Base-by-base conservation (phyloP, 2,329 filamentous ascomycete genomes). In the Chrysoporthe deuterocubensis region DNA sequence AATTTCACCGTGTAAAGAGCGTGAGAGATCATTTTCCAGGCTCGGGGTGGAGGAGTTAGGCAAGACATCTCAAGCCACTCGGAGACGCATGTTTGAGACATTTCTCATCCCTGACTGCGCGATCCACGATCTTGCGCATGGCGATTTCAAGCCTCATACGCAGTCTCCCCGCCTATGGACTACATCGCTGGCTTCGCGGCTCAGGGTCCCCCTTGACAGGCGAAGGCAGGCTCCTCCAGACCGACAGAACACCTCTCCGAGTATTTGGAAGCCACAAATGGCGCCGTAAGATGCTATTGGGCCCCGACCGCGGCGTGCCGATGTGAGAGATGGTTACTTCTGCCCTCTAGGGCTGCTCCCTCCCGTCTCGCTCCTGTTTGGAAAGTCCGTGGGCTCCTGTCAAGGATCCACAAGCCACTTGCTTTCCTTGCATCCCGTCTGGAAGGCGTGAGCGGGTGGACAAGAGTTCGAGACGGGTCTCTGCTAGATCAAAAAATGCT, bases 61-160 rank as follows among this genome's bases (percentile, higher is more conserved):
- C 58, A 46, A 68, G 68, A 69, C 68, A 69, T 18, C 6, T 32
- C 46, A 65, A 64, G 65, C 67, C 68, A 69, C 62, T 69, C 68
- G 67, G 58, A 61, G 62, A 50, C 32, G 58, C 54, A 57, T 61
- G 62, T 58, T 37, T 63, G 34, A 69, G 68, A 69, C 68, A 69
- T 4, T 52, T 21, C 26, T 40, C 44, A 57, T 60, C 58, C 65
- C 61, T 57, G 59, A 40, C 44, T 61, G 63, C 56, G 46, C 67
- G 44, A 57, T 16, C 58, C 62, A 57, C 59, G 48, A 64, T 61
- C 67, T 58, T 56, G 32, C 26, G 48, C 32, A 64, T 46, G 21
- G 18, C 46, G 46, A 50, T 61, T 57, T 46, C 48, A 57, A 64
- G 50, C 50, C 62, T 64, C 62, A n/a, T 26, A 46, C 48, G 40